phyloP scores from a whole-genome alignment of 2,329 filamentous ascomycete genomes.

The Calonectria henricotiae region DNA sequence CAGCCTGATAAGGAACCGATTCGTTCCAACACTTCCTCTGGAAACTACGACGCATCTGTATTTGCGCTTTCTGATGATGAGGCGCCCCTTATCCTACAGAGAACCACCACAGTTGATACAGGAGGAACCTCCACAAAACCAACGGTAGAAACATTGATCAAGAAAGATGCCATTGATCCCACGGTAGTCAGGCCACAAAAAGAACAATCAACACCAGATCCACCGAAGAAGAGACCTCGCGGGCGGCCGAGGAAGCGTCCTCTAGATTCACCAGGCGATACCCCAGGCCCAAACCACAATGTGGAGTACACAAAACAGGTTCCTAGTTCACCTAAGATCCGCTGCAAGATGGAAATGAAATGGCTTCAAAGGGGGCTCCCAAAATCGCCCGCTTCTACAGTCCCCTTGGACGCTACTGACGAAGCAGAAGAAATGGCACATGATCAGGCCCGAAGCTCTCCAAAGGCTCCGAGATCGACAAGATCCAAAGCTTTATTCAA shows the following conservation, averaged over 20 bases:
- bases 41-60: constrained; percentile 28
- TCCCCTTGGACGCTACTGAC: background rate
- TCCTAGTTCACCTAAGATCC: background rate
- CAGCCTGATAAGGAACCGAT: constrained; percentile 1
- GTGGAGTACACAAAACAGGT: background rate
- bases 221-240: constrained; percentile 25
- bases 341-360: constrained; percentile 35
- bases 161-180: background rate
- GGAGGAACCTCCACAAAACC: background rate
- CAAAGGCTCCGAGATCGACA: background rate
- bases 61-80: constrained; percentile 59
- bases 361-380: constrained; percentile 42
- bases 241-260: constrained; percentile 36
- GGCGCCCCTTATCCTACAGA: constrained; percentile 52
- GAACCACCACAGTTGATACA: constrained; percentile 28
- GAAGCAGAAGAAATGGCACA: background rate
- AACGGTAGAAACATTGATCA: background rate
- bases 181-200: background rate
- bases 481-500: background rate
- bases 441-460: background rate
- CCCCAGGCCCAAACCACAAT: background rate
- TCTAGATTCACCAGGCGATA: background rate
- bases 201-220: background rate
- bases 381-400: background rate
- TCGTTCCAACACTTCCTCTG: background rate